phyloP scores from a whole-genome alignment of 768 basidiomycete genomes.

The Mycena indigotica region DNA sequence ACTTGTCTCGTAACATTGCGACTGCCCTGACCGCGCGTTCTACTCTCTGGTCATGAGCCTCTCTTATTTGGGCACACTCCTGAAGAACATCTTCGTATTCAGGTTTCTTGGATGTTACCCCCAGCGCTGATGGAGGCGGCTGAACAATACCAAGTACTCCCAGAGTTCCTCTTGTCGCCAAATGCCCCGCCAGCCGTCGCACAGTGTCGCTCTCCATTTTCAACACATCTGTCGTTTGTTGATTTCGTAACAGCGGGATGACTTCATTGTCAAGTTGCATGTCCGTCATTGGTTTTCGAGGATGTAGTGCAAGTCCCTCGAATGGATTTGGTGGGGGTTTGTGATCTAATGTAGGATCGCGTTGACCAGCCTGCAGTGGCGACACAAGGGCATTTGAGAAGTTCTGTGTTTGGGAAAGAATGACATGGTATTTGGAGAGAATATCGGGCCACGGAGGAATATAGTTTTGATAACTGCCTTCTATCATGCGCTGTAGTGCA shows the following conservation, averaged over 20 bases:
- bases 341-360: constrained; percentile 9
- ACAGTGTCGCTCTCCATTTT: constrained; percentile 73
- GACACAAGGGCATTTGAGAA: constrained; percentile 66
- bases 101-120: constrained; percentile 37
- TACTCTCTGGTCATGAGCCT: constrained; percentile 73
- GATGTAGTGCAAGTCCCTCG: constrained; percentile 72
- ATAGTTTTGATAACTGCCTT: constrained; percentile 52
- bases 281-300: constrained; percentile 58
- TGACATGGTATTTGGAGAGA: constrained; percentile 81
- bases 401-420: constrained; percentile 80
- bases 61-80: constrained; percentile 67
- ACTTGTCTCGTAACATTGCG: constrained; percentile 73
- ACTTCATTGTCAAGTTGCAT: constrained; percentile 72
- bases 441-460: constrained; percentile 89
- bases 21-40: constrained; percentile 82
- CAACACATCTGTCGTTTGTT: constrained; percentile 78
- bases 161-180: constrained; percentile 59
- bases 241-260: constrained; percentile 73
- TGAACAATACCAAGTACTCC: constrained; percentile 48
- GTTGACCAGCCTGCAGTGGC: constrained; percentile 30
- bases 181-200: constrained; percentile 65
- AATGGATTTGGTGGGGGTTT: constrained; percentile 45
- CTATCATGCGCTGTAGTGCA: constrained; percentile 62
- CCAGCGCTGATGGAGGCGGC: constrained; percentile 29
- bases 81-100: constrained; percentile 65